phyloP scores from a whole-genome alignment of 2,329 filamentous ascomycete species.

The Pestalotiopsis sp. region DNA sequence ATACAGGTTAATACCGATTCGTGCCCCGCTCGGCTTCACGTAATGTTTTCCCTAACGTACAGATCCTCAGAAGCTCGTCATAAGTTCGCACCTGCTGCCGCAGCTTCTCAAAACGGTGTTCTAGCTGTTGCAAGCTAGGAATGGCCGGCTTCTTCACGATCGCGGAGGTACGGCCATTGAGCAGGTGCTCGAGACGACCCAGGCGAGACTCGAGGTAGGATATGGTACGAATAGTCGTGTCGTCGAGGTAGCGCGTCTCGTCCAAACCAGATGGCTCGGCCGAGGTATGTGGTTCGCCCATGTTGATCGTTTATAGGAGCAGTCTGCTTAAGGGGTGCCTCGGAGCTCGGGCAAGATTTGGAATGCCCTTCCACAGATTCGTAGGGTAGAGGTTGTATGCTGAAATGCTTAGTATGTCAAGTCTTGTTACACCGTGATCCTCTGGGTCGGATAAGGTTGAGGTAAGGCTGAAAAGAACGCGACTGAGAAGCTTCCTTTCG shows the following conservation, averaged over 20 bases:
- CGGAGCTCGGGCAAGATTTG: too few relatives aligned
- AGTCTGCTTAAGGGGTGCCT: neutral
- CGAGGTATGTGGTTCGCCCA: neutral
- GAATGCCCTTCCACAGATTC: too few relatives aligned
- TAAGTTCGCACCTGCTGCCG: slow-evolving; percentile 58
- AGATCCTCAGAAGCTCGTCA: slow-evolving; percentile 62
- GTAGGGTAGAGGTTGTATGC: too few relatives aligned
- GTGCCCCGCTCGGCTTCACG: neutral
- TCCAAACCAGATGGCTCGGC: neutral
- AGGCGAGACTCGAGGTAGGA: slow-evolving; percentile 62
- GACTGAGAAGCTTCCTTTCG: neutral
- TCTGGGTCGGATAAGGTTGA: neutral
- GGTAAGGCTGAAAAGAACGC: slow-evolving; percentile 13
- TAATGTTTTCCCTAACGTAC: slow-evolving; percentile 40
- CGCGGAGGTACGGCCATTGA: slow-evolving; percentile 50
- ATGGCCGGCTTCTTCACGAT: slow-evolving; percentile 43
- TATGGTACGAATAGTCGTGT: slow-evolving; percentile 58
- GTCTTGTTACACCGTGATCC: neutral
- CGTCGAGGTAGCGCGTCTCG: slow-evolving; percentile 41
- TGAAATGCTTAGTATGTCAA: too few relatives aligned
- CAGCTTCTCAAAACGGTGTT: slow-evolving; percentile 55
- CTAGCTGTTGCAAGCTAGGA: slow-evolving; percentile 52
- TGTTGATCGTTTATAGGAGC: neutral
- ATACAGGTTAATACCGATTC: neutral
- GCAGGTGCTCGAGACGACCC: slow-evolving; percentile 60